These are phyloP conservation scores for Oryza meyeriana DNA, from an alignment of 176 grass and related monocot species.

Conservation along the genomic window DNA sequence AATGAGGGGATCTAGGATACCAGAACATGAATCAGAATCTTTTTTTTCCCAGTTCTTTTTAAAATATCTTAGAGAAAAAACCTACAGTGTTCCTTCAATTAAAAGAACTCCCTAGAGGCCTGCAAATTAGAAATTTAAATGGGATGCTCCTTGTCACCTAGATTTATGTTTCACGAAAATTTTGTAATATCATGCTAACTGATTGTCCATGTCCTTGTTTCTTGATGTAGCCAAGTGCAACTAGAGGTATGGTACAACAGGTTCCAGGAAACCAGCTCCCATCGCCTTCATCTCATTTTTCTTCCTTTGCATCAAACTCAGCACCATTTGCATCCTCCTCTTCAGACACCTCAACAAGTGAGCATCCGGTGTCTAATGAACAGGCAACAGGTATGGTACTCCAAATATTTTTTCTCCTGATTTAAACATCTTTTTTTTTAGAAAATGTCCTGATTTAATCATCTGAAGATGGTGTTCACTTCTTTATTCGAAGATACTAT, in stretches of 20 bases:
- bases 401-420: not conserved
- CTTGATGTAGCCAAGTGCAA: conserved; percentile 26
- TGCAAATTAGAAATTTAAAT: not conserved
- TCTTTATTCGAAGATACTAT: not conserved
- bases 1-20: not conserved
- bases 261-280: not conserved
- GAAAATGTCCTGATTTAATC: not conserved
- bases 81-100: no score
- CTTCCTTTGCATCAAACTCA: conserved; percentile 31
- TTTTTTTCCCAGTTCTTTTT: not conserved
- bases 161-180: not conserved
- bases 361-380: conserved; percentile 24
- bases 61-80: not conserved
- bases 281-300: not conserved
- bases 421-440: conserved; percentile 2
- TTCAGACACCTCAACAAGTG: not conserved
- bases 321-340: conserved; percentile 4
- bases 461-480: conserved; percentile 12
- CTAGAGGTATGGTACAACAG: not conserved
- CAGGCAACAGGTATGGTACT: conserved; percentile 23
- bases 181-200: not conserved
- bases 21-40: not conserved
- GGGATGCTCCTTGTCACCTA: not conserved
- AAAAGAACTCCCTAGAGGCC: not conserved
- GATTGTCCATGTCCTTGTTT: conserved; percentile 2